Evolutionary conservation across 139 green algal genomes (phyloP), one percentile per base, ranked within the genome.

Genomic region (Chlorella sorokiniana): DNA sequence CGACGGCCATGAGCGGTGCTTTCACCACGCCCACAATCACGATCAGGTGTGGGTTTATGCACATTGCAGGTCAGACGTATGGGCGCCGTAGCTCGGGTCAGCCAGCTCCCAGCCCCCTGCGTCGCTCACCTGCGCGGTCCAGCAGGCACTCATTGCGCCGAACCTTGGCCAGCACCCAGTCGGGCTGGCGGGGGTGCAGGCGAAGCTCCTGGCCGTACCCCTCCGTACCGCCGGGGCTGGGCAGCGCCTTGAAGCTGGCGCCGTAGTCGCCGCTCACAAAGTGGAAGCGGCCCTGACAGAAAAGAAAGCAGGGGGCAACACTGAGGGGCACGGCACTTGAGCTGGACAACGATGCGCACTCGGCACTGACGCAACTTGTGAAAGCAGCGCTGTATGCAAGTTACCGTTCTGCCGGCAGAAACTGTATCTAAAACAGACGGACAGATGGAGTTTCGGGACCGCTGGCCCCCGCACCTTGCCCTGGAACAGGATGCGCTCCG

Each of bases 121-220:
- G 4, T 16, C 11, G 23, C 33, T 1, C 52, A 79, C 59, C 59
- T 63, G 78, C 67, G 70, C 69, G 54, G 62, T 82, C 81, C 7
- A 69, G 10, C 41, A 83, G 37, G 79, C 88, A 92, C 51, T 82
- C 85, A 29, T 78, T 78, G 63, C 88, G 78, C 52, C 80, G 72
- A 23, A 89, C 85, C 44, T 82, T 85, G 2, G 82, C 76, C 52
- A 92, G 77, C 33, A 93, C 22, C 87, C 85, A 91, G 29, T 90
- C 88, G 20, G 80, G 51, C 62, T 85, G 76, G 8, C 42, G 79
- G 1, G 88, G 88, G 71, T 93, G 87, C 29, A 83, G 56, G 76
- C 85, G 86, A 14, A 91, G 71, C 25, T 89, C 84, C 52, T 86
- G 81, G 71, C 77, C 37, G 18, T 63, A 88, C 1, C 88, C 87